Conservation (phyloP, 192 early-diverging fungal genomes). For the Backusella parvicylindrica region DNA sequence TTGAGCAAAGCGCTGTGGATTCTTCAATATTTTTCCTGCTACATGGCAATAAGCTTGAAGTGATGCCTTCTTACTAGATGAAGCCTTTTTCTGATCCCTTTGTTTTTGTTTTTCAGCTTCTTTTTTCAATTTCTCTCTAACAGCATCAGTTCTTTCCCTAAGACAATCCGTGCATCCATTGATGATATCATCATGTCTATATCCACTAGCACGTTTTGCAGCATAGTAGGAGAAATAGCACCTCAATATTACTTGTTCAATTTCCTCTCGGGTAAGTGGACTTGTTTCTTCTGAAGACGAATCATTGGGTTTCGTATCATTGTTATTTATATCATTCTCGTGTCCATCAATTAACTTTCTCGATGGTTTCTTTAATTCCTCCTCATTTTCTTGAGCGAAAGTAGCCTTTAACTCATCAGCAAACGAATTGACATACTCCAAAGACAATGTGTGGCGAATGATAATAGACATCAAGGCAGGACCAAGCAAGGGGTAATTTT, state of each 20-base stretch:
- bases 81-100: background rate
- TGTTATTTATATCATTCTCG: background rate
- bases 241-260: background rate
- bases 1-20: background rate
- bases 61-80: background rate
- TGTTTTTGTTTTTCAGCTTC: background rate
- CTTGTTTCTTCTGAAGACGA: background rate
- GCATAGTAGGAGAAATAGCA: background rate
- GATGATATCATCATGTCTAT: background rate
- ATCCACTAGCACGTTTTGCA: background rate
- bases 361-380: background rate
- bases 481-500: constrained; percentile 21
- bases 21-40: background rate
- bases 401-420: background rate
- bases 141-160: background rate
- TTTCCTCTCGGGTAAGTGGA: background rate
- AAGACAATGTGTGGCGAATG: constrained; percentile 19
- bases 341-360: background rate
- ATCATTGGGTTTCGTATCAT: background rate
- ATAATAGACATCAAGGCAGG: constrained; percentile 31
- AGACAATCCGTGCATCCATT: background rate
- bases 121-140: background rate
- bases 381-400: background rate
- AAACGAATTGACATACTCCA: constrained; percentile 5
- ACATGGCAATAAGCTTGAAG: background rate